A percentile compares a stretch with the other conserved stretches of the same genome.
These are phyloP conservation scores for Dovyalis caffra DNA, from an alignment of 345 rosid genomes.

Conservation along the genomic window DNA sequence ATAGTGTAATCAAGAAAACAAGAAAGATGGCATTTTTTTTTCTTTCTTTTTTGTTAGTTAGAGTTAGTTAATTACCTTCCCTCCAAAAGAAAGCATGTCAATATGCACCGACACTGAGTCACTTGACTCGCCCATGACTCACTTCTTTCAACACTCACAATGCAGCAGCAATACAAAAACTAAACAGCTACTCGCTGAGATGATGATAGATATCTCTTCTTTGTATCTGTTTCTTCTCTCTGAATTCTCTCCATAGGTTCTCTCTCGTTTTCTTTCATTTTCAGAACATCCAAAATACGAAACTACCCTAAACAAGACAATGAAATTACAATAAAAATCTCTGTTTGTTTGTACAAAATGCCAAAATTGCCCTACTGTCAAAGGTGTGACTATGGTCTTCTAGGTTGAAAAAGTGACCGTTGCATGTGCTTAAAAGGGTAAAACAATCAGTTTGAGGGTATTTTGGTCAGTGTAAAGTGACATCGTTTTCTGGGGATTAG, in stretches of 20 bases:
- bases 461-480: conserved; percentile 10
- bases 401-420: conserved; percentile 35
- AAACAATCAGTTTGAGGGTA: conserved; percentile 27
- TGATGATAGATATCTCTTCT: background rate
- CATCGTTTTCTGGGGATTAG: conserved; percentile 17
- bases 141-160: background rate
- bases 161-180: background rate
- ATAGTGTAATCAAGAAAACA: background rate
- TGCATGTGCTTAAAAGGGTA: background rate
- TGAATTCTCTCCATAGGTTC: background rate
- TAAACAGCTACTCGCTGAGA: background rate
- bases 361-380: conserved; percentile 3
- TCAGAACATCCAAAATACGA: background rate
- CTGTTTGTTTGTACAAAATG: background rate
- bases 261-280: background rate
- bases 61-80: conserved; percentile 41
- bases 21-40: background rate
- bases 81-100: conserved; percentile 44
- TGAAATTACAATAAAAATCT: background rate
- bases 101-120: conserved; percentile 51
- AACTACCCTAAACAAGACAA: background rate
- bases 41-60: background rate
- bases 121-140: conserved; percentile 48
- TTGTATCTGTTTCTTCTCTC: background rate
- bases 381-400: conserved; percentile 3